Evolutionary conservation across 108 stramenopile species (phyloP), one percentile per base, ranked within the genome.

Genomic region (Cyclotella baltica): DNA sequence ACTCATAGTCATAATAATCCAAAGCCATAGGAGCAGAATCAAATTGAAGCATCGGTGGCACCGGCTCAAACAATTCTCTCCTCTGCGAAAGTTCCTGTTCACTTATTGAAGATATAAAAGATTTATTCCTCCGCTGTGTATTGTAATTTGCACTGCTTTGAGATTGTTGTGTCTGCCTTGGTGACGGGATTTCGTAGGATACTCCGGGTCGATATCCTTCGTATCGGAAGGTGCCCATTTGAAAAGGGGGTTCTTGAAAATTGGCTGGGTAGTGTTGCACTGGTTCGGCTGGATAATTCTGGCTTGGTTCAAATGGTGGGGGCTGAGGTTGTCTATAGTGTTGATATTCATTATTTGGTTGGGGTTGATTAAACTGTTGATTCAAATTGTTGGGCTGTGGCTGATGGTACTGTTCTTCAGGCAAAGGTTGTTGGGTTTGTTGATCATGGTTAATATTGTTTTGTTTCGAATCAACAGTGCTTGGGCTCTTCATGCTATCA

Each of bases 101-200:
- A 57, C 74, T 75, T 34, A 75, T 43, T 0, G 74, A 34, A 40
- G 74, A 75, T 57, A 75, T 65, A 35, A 75, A 75, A n/a, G 74
- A 75, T 38, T 59, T 51, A 29, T 75, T 75, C n/a, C 55, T 18
- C 31, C 53, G 61, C 57, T 65, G 74, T 19, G 35, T 33, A 50
- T 65, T 64, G 51, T 75, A 53, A 28, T 64, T 61, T 40, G 43
- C 59, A 50, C 29, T 59, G 18, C 29, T 61, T 52, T 50, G 36
- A 61, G 43, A 51, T 62, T 15, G 57, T 35, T 52, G 30, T 43
- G 16, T 34, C 52, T 51, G 57, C 50, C 50, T 53, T 53, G 53
- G 29, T 43, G 53, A 57, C 29, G 18, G 20, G 5, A 61, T 61
- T 61, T 61, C 59, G 34, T 61, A 61, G 13, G 59, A 61, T 33